Evolutionary conservation across 2,329 filamentous ascomycete genomes (phyloP), one percentile per base, ranked within the genome.

Genomic region (Cyphellophora europaea): DNA sequence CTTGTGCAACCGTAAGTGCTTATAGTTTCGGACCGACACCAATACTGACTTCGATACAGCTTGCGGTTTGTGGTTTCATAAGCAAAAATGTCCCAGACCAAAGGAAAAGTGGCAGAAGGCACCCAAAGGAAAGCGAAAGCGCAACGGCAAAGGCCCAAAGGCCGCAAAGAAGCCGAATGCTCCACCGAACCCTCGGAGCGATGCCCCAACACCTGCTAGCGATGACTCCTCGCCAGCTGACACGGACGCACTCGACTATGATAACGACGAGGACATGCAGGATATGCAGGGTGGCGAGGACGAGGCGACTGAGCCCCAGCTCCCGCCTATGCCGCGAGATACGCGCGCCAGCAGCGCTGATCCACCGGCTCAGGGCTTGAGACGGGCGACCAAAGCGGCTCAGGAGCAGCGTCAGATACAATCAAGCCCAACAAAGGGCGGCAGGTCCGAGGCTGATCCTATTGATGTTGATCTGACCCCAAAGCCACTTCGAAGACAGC

Each of bases 1-100:
- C 17, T 72, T 96, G 23, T 98, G 91, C 67, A 98, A 98, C 56
- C 87, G 75, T 79, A 62, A 73, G 76, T 77, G 3, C 15, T 12
- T 3, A 12, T 12, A 21, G 33, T 25, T 13, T 35, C 19, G 21
- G 15, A 13, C 21, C 15, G 6, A 35, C 16, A 38, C 28, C 40
- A 30, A 11, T 40, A 52, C 56, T 57, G 47, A 58, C 42, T 33
- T 32, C 37, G 36, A 33, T 36, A 16, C 48, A 79, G 74, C 89
- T 39, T 98, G 91, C 55, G 91, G 91, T 12, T 77, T 98, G 27
- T 98, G 87, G 86, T 79, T 98, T 49, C 78, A 79, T 41, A 96
- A 95, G 53, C 86, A 82, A 58, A 86, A 83, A 52, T 71, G 66
- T 15, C 91, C 93, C 66, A 79, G 91, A 6, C 91, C 91, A 2